Evolutionary conservation across 495 filamentous ascomycete genomes (phyloP).

Genomic region (Platismatia glauca): DNA sequence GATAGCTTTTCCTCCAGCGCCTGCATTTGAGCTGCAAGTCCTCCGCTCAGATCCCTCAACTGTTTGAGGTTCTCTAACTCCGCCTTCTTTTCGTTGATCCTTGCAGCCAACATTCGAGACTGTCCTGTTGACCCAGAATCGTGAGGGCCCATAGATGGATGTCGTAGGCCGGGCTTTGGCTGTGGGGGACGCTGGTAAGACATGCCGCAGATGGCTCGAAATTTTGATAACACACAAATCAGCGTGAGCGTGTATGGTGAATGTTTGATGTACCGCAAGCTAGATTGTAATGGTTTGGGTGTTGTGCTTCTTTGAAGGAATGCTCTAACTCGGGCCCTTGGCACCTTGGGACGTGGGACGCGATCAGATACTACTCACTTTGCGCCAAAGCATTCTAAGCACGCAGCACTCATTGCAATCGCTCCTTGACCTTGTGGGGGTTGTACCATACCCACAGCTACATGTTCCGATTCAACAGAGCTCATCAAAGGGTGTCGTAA

Average conservation of each 20-base stretch:
- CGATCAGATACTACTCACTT: conserved; percentile 4
- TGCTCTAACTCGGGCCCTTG: too few relatives aligned
- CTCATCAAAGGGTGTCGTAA: not conserved
- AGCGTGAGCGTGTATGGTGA: not conserved
- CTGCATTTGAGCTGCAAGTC: conserved; percentile 84
- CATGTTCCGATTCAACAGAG: not conserved
- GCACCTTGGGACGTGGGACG: not conserved
- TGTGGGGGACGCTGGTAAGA: conserved; percentile 44
- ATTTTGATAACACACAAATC: not conserved
- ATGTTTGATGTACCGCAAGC: not conserved
- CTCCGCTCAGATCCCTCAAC: conserved; percentile 78
- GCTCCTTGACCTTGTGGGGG: not conserved
- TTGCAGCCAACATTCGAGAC: conserved; percentile 66
- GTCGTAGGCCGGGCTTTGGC: too few relatives aligned
- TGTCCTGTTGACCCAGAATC: conserved; percentile 34
- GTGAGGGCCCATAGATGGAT: conserved; percentile 44
- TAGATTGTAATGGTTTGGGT: not conserved
- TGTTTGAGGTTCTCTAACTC: conserved; percentile 86
- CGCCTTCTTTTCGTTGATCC: conserved; percentile 87
- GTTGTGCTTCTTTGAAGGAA: not conserved
- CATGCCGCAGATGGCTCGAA: conserved; percentile 33
- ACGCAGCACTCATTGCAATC: not conserved
- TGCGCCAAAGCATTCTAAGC: conserved; percentile 3
- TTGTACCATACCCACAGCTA: not conserved
- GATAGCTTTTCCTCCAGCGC: conserved; percentile 76